Evolutionary conservation across 768 basidiomycete genomes (phyloP), one percentile per base, ranked within the genome.

Genomic region (Mycena galericulata): DNA sequence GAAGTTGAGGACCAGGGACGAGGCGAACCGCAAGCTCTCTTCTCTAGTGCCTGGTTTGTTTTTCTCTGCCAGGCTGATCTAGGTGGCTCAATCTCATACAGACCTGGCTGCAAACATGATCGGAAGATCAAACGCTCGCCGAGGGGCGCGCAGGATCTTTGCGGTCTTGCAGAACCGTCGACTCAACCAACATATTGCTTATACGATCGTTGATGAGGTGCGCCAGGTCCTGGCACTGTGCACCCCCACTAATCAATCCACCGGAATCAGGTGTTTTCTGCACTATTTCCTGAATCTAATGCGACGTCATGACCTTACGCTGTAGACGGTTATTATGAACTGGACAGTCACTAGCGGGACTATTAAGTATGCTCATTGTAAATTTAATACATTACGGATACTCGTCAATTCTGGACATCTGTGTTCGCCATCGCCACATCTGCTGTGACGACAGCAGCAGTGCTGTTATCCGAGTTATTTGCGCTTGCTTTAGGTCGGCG

Each of bases 31-130:
- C 67, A 98, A 97, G 75, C 85, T 99, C 12, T 93, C 95, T 17
- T 88, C 94, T 11, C 83, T 99, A 43, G 92, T 99, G 69, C 98
- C 98, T 76, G 97, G 97, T 96, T 73, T 10, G 79, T 67, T 54
- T 30, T 32, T 30, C 46, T 1, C 24, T 32, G 14, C 5, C 8
- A 22, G 12, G 41, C 55, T 66, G 15, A 41, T 43, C 24, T 68
- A 55, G 47, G 30, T 57, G 32, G 53, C 50, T 55, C 26, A 63
- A 30, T n/a, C n/a, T n/a, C n/a, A n/a, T n/a, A n/a, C 72, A 98
- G 97, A 99, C 75, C 80, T 98, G 58, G 96, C 95, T 34, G 95
- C 97, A 9, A 98, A 98, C 74, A 96, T 98, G 92, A 98, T 98
- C 72, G 98, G 98, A n/a, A 88, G 96, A 32, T 92, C 94, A 4